Evolutionary conservation across 108 stramenopile genomes (phyloP).

Genomic region (Pseudonitzschia pungens): DNA sequence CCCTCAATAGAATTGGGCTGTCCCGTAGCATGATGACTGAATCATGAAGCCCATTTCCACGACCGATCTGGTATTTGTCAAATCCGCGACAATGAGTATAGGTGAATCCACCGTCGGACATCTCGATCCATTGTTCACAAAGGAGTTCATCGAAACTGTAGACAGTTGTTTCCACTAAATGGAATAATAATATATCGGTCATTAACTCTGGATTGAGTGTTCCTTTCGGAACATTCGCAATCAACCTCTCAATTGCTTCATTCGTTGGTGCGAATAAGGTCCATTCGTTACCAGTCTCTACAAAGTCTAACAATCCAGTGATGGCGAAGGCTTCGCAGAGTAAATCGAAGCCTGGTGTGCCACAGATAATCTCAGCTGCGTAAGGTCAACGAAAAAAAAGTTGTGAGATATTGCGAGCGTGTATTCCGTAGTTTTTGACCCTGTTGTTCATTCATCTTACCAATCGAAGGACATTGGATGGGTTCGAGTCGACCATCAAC

Average conservation of each 20-base stretch:
- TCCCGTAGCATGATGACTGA: constrained; percentile 1
- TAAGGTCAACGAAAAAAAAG: not conserved
- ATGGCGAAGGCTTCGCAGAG: not conserved
- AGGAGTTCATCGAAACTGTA: not conserved
- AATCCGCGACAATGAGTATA: constrained; percentile 10
- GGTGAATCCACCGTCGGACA: not conserved
- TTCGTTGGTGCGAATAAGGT: constrained; percentile 13
- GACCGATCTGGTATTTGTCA: constrained; percentile 6
- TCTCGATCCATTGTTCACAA: not conserved
- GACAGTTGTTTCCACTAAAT: not conserved
- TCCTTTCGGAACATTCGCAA: not conserved
- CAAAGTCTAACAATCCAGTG: not conserved
- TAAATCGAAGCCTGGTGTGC: not conserved
- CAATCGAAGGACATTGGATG: not conserved
- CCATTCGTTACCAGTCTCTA: not conserved
- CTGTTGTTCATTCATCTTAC: not conserved
- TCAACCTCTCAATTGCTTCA: constrained; percentile 8
- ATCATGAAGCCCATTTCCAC: constrained; percentile 4
- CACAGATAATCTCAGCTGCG: not conserved
- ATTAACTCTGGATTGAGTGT: not conserved
- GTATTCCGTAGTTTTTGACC: no score
- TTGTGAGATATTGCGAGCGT: no score
- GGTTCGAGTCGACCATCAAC: not conserved
- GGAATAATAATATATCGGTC: constrained; percentile 17
- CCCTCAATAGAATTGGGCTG: constrained; percentile 4